Evolutionary conservation across 805 yeast species (phyloP), one percentile per base, ranked within the genome.

Genomic region (Wickerhamomyces strasburgensis): DNA sequence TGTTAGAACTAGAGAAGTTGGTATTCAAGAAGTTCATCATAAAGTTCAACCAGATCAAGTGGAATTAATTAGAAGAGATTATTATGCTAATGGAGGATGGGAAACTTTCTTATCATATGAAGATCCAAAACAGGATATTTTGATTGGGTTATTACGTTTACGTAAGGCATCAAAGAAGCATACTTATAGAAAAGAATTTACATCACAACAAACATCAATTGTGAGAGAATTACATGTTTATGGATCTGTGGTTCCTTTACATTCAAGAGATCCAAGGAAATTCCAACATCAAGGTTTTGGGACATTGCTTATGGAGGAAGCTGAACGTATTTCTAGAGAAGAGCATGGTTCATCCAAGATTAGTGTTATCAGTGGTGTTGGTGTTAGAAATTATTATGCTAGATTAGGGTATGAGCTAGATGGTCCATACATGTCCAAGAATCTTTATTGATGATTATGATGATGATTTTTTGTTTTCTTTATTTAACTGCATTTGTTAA

Each of bases 231-330:
- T 93, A 47, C 98, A 93, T 54, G 98, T 93, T 21, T 93, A 93
- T 55, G 98, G 98, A 11, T 84, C 95, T 4, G 98, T 89, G 14
- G 98, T 93, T 15, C 98, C 98, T 4, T 64, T 93, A 40, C 98
- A 93, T 60, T 84, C 94, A 4, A 74, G 98, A 49, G 98, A 93
- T 62, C 98, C 98, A 31, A 75, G 96, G 55, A 93, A 93, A 62
- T 93, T 93, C 69, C 98, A 93, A 66, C 98, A 93, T 67, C 98
- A 93, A 69, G 98, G 98, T 15, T 93, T 90, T 59, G 98, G 98
- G 46, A 90, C 98, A 5, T 69, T 93, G 52, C 64, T 93, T 35
- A 93, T 93, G 98, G 98, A 93, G 62, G 98, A 93, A 62, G 98
- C 98, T 3, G 98, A 87, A 53, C 74, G 96, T 47, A 93, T 93